These are phyloP conservation scores for Marasmius sp. DNA, from an alignment of 1,284 basidiomycete species.

Conservation along the genomic window DNA sequence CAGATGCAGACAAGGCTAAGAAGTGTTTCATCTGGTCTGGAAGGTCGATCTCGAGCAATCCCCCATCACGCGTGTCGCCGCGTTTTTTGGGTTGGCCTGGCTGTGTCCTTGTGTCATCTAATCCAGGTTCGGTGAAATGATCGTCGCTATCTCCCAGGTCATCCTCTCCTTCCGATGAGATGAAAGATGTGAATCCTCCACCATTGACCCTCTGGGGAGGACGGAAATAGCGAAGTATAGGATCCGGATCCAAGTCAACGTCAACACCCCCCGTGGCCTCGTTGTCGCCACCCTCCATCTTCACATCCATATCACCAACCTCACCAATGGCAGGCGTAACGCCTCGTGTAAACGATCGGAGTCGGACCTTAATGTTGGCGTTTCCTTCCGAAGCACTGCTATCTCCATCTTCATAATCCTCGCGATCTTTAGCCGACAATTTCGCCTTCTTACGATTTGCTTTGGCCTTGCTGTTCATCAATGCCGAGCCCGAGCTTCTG, in stretches of 20 bases:
- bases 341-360: conserved; percentile 1
- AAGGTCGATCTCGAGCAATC: conserved; percentile 53
- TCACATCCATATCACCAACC: neutral
- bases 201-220: conserved; percentile 24
- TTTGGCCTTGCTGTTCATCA: conserved; percentile 40
- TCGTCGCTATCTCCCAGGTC: neutral
- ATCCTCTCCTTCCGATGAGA: neutral
- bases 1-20: conserved; percentile 54
- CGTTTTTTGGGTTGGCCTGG: conserved; percentile 1
- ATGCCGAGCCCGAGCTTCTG: neutral
- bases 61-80: conserved; percentile 19
- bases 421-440: conserved; percentile 21
- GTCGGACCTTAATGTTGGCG: conserved; percentile 23
- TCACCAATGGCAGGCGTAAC: neutral
- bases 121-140: neutral
- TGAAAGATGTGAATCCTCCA: conserved; percentile 8
- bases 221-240: conserved; percentile 36
- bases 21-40: conserved; percentile 65
- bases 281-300: neutral
- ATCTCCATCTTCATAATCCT: conserved; percentile 33
- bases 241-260: conserved; percentile 39
- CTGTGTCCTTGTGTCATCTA: neutral
- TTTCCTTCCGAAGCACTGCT: conserved; percentile 24
- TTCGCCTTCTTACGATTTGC: conserved; percentile 41
- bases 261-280: conserved; percentile 12